Percentiles rank a stretch among this genome's conserved stretches.
Evolutionary conservation across 805 yeast genomes (phyloP).

Genomic region (Wickerhamiella cacticola): DNA sequence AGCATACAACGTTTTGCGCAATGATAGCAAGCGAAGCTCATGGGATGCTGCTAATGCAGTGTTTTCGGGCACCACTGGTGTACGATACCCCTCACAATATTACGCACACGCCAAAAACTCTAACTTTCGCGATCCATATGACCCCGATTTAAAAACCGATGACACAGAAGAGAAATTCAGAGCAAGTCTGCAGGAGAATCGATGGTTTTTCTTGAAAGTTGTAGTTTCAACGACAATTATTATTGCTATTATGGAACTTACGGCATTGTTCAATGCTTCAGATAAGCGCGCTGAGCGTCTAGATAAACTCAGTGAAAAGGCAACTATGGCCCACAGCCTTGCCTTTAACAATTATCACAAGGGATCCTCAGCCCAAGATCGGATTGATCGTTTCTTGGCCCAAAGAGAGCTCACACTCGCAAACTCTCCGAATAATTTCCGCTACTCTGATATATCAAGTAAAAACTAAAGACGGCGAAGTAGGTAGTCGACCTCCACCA

Average conservation of each 20-base stretch:
- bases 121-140: slow-evolving; percentile 5
- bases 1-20: slow-evolving; percentile 47
- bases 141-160: slow-evolving; percentile 15
- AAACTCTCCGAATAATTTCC: not conserved
- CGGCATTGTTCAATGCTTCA: slow-evolving; percentile 23
- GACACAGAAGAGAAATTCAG: slow-evolving; percentile 28
- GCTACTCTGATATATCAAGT: not conserved
- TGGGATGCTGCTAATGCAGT: slow-evolving; percentile 4
- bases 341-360: slow-evolving; percentile 43
- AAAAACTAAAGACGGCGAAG: slow-evolving; percentile 49
- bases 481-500: slow-evolving; percentile 87
- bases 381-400: slow-evolving; percentile 44
- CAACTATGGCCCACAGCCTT: slow-evolving; percentile 26
- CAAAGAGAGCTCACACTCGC: slow-evolving; percentile 23
- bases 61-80: not conserved
- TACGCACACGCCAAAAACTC: not conserved
- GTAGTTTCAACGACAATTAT: slow-evolving; percentile 33
- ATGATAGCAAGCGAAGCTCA: slow-evolving; percentile 35
- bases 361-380: slow-evolving; percentile 38
- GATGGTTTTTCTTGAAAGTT: slow-evolving; percentile 35
- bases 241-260: slow-evolving; percentile 32
- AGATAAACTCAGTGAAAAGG: slow-evolving; percentile 28
- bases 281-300: slow-evolving; percentile 22
- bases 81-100: too few relatives aligned
- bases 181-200: slow-evolving; percentile 31